These are phyloP conservation scores for Candolleomyces eurysporus DNA, from an alignment of 768 basidiomycete species.

Conservation along the genomic window DNA sequence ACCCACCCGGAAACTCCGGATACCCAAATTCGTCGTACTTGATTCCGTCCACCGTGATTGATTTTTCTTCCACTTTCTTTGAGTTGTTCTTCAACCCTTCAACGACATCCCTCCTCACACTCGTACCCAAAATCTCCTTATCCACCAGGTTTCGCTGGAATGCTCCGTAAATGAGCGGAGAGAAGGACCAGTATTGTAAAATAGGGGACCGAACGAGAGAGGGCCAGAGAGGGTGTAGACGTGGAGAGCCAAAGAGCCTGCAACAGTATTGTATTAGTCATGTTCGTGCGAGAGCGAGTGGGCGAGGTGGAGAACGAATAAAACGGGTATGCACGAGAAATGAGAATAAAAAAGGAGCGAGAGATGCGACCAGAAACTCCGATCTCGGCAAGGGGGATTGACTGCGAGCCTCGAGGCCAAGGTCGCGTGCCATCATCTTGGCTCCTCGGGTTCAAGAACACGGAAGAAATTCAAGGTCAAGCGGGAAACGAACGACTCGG, in stretches of 20 bases:
- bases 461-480: no score
- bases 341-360: not conserved
- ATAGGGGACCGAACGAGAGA: constrained; percentile 46
- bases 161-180: constrained; percentile 52
- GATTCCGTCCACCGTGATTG: not conserved
- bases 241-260: constrained; percentile 50
- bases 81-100: not conserved
- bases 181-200: constrained; percentile 58
- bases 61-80: no score
- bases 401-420: no score
- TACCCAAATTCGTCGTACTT: constrained; percentile 11
- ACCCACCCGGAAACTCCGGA: constrained; percentile 1
- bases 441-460: no score
- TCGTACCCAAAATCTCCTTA: not conserved
- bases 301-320: not conserved
- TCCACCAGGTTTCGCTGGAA: constrained; percentile 38
- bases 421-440: no score
- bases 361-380: not conserved
- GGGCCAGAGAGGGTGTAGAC: constrained; percentile 44
- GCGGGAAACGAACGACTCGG: no score
- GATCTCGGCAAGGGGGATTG: no score
- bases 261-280: not conserved
- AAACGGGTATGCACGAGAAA: no score
- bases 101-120: not conserved
- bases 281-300: not conserved